Base-by-base conservation (phyloP, 371 early-diverging fungal genomes). In the Rhizopus arrhizus region DNA sequence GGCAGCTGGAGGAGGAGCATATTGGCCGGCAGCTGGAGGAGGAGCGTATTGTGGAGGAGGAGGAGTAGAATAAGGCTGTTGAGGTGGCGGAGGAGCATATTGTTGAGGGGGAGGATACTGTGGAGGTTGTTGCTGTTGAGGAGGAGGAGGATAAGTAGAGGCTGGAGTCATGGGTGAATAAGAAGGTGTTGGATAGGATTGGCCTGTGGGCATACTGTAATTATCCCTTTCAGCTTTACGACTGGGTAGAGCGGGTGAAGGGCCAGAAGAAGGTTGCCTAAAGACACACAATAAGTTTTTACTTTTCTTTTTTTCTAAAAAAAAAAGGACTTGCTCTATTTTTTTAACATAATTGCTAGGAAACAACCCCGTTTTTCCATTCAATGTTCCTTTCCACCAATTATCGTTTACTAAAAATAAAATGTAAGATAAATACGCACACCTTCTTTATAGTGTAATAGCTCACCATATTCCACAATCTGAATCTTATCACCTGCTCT, bases 301-400 rank as follows among this genome's bases (percentile, higher is more conserved):
- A 43, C n/a, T 11, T 15, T 22, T 22, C 22, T 22, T 22, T 22
- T 22, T 22, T 22, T 35, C 56, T 35, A 35, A 49, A 40, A 61
- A 54, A 42, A 6, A 28, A 9, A 3, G 8, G 5, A 56, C 60
- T 59, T 64, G 55, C 65, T 49, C 56, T 32, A 61, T 40, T 58
- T 56, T 57, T 36, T 56, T 65, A 16, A 95, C 92, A 73, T 95
- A 95, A 59, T 84, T 89, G 3, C 87, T 85, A 7, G 97, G 97
- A 56, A 96, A 88, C 15, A 89, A 82, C 0, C 96, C 97, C 9
- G 76, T 75, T 6, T 70, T 59, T 11, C 90, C 91, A 58, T 85
- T 70, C n/a, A 53, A 50, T 10, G 58, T 74, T 81, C 89, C 91
- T 75, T 87, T 82, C 84, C 89, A 84, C 93, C 93, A 92, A 42